Conservation (phyloP, 2,329 filamentous ascomycete genomes). For the Dactylonectria estremocensis region DNA sequence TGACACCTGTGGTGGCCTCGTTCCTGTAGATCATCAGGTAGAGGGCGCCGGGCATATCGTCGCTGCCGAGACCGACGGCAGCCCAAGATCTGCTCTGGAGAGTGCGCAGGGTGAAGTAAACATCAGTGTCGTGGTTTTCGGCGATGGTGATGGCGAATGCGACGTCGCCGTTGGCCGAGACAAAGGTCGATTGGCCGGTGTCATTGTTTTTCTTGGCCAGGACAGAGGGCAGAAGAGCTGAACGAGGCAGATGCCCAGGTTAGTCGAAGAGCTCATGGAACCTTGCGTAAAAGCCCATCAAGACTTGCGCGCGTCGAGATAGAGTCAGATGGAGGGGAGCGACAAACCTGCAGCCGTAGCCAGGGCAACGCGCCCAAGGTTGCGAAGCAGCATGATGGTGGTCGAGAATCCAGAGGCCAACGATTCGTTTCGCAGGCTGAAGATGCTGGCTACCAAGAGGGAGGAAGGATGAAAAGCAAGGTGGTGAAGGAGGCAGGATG, state of each 20-base stretch:
- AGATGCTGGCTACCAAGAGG: slow-evolving; percentile 28
- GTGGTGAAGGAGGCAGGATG: not conserved
- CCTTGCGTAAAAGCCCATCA: not conserved
- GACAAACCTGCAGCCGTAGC: slow-evolving; percentile 48
- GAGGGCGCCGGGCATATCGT: slow-evolving; percentile 67
- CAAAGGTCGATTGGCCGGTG: slow-evolving; percentile 59
- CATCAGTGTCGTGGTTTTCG: slow-evolving; percentile 60
- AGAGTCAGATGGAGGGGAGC: not conserved
- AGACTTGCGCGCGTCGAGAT: not conserved
- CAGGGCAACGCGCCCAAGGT: slow-evolving; percentile 49
- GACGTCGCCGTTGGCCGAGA: slow-evolving; percentile 60
- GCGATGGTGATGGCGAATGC: slow-evolving; percentile 68
- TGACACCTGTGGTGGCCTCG: slow-evolving; percentile 63
- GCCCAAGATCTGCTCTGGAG: slow-evolving; percentile 65
- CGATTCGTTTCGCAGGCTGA: not conserved
- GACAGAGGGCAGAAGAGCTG: slow-evolving; percentile 45
- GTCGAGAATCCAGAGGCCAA: not conserved
- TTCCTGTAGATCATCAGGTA: slow-evolving; percentile 70
- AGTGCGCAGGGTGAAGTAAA: slow-evolving; percentile 70
- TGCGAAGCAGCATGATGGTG: slow-evolving; percentile 49
- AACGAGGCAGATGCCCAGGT: not conserved
- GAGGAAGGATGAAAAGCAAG: slow-evolving; percentile 3
- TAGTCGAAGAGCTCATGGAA: slow-evolving; percentile 5
- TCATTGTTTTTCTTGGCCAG: slow-evolving; percentile 45
- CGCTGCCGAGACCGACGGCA: slow-evolving; percentile 68